Evolutionary conservation across 345 rosid species (phyloP).

Genomic region (Durio zibethinus): DNA sequence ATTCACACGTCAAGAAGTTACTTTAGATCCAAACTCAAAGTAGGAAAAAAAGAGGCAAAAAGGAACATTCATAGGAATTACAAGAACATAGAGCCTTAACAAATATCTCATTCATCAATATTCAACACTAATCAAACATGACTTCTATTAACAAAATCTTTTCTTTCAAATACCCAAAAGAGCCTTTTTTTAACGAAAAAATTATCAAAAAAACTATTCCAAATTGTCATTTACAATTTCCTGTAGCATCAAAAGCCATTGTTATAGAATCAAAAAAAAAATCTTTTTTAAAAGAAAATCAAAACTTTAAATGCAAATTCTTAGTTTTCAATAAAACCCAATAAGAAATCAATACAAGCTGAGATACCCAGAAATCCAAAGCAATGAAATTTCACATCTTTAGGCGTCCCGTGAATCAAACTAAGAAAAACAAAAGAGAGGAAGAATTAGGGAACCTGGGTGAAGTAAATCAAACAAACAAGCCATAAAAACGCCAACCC

Average conservation of each 20-base stretch:
- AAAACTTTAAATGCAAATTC: background rate
- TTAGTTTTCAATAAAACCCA: background rate
- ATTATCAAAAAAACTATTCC: background rate
- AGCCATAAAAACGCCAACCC: conserved; percentile 90
- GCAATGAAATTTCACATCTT: background rate
- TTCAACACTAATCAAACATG: background rate
- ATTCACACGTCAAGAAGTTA: conserved; percentile 12
- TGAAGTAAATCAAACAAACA: conserved; percentile 84
- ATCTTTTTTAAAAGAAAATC: background rate
- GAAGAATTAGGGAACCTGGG: conserved; percentile 52
- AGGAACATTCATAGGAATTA: background rate
- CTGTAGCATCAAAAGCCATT: background rate
- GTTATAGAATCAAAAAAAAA: background rate
- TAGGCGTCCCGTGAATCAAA: background rate
- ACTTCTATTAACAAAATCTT: background rate
- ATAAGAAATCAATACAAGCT: background rate
- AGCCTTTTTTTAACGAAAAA: background rate
- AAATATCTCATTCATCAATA: conserved; percentile 4
- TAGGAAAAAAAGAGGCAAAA: background rate
- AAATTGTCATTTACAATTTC: background rate
- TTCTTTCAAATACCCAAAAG: background rate
- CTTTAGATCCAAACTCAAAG: background rate
- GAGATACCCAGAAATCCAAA: background rate
- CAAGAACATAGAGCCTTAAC: background rate
- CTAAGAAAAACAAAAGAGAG: background rate